Conservation (phyloP, 495 filamentous ascomycete species). For the Friedmanniomyces simplex region DNA sequence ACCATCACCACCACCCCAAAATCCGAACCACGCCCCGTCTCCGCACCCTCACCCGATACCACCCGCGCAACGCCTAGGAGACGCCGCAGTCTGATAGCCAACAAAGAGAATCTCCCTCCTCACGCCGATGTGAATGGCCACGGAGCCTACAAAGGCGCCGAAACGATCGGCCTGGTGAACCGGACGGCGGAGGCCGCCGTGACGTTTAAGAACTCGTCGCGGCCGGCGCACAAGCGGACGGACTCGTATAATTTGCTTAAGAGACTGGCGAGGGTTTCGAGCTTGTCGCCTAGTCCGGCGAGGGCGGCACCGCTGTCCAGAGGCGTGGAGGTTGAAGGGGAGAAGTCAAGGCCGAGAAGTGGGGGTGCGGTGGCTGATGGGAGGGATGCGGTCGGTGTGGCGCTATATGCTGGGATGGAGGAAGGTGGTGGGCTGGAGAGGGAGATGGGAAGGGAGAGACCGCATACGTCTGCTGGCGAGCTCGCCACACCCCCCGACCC, state of each 20-base stretch:
- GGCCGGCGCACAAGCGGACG: slow-evolving; percentile 30
- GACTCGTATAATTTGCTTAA: slow-evolving; percentile 59
- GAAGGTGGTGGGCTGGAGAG: too few relatives aligned
- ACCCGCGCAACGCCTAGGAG: neutral
- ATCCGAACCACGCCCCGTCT: neutral
- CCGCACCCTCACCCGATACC: slow-evolving; percentile 1
- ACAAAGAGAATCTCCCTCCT: slow-evolving; percentile 23
- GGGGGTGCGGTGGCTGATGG: neutral
- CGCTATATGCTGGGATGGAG: too few relatives aligned
- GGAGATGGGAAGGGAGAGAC: neutral
- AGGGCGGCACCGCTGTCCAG: neutral
- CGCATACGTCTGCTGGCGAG: neutral
- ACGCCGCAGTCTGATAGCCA: slow-evolving; percentile 7
- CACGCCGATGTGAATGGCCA: slow-evolving; percentile 1
- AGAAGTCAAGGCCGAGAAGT: neutral
- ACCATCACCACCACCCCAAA: neutral
- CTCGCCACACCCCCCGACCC: too few relatives aligned
- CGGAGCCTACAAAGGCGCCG: slow-evolving; percentile 35
- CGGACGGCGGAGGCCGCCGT: slow-evolving; percentile 17
- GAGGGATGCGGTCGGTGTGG: too few relatives aligned
- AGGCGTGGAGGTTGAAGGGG: neutral
- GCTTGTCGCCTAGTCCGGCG: slow-evolving; percentile 38
- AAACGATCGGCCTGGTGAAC: slow-evolving; percentile 23
- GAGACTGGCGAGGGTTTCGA: slow-evolving; percentile 52
- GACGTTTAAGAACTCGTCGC: slow-evolving; percentile 11